phyloP scores from a whole-genome alignment of 257 asterid genomes.

The Osmanthus fragrans region DNA sequence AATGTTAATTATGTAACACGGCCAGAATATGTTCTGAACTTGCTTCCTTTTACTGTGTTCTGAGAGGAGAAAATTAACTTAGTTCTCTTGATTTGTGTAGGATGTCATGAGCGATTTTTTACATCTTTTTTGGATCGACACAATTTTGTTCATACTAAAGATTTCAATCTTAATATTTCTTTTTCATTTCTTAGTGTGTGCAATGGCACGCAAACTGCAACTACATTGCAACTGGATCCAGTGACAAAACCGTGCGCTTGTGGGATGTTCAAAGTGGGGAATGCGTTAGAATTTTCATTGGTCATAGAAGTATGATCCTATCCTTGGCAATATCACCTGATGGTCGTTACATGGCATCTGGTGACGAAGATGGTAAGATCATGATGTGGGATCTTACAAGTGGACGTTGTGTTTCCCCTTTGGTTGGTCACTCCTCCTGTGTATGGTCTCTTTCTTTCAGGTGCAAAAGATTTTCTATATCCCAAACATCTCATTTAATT shows the following conservation, averaged over 20 bases:
- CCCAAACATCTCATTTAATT: constrained; percentile 9
- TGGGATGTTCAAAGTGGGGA: constrained; percentile 99
- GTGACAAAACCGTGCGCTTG: constrained; percentile 95
- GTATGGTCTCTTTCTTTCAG: constrained; percentile 96
- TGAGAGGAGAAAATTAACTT: background rate
- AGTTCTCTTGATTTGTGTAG: background rate
- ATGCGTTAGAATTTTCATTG: constrained; percentile 89
- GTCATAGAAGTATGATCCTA: constrained; percentile 91
- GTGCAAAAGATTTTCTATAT: constrained; percentile 30
- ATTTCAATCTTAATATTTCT: background rate
- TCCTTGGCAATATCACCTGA: constrained; percentile 93
- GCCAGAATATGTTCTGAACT: background rate
- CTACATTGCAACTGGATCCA: constrained; percentile 94
- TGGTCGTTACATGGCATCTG: constrained; percentile 99
- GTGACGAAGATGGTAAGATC: constrained; percentile 95
- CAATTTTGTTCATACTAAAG: constrained; percentile 3
- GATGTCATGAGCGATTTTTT: background rate
- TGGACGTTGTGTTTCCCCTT: constrained; percentile 88
- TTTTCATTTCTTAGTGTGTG: constrained; percentile 59
- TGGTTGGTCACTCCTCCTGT: constrained; percentile 91
- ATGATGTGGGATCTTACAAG: constrained; percentile 99
- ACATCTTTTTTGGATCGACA: constrained; percentile 8
- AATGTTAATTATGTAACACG: background rate
- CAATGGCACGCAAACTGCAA: constrained; percentile 98
- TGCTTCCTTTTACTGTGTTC: background rate